phyloP scores from a whole-genome alignment of 2,329 filamentous ascomycete genomes.

The Raffaelea albimanens region DNA sequence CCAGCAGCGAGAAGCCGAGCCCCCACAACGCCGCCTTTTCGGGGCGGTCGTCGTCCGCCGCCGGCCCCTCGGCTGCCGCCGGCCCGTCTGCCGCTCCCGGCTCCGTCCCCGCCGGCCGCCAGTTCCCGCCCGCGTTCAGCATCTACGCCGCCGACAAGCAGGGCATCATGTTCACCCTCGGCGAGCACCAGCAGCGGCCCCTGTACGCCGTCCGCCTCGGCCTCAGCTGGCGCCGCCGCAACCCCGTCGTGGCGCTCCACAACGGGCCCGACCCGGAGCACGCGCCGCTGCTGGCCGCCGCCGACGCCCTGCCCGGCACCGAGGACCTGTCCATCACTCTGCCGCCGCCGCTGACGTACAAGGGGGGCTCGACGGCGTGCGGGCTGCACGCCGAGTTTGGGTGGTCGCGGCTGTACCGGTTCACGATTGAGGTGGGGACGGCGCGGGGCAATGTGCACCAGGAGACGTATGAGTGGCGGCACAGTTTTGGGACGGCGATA shows the following conservation, averaged over 20 bases:
- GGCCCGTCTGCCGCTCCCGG: constrained; percentile 2
- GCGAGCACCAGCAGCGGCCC: constrained; percentile 20
- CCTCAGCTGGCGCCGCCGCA: constrained; percentile 14
- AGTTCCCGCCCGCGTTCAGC: constrained; percentile 23
- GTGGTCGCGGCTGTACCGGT: constrained; percentile 18
- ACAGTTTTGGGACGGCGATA: constrained; percentile 25
- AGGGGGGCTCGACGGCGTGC: constrained; percentile 11
- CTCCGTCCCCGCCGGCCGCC: constrained; percentile 14
- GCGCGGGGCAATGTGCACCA: constrained; percentile 6
- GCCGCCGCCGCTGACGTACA: constrained; percentile 17
- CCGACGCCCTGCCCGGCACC: constrained; percentile 11
- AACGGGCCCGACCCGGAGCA: constrained; percentile 18
- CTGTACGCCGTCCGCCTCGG: constrained; percentile 22
- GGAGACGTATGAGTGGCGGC: constrained; percentile 35
- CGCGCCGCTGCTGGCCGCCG: constrained; percentile 20
- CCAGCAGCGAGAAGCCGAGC: background rate
- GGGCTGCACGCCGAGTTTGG: constrained; percentile 5
- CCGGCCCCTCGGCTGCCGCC: background rate
- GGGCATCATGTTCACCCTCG: constrained; percentile 17
- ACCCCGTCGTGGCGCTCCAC: constrained; percentile 24
- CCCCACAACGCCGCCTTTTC: too few relatives aligned
- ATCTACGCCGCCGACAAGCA: constrained; percentile 19
- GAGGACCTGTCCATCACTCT: constrained; percentile 18
- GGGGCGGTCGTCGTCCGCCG: too few relatives aligned
- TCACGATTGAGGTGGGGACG: constrained; percentile 24